phyloP scores from a whole-genome alignment of 2,329 filamentous ascomycete genomes.

The Diplodia scrobiculata region DNA sequence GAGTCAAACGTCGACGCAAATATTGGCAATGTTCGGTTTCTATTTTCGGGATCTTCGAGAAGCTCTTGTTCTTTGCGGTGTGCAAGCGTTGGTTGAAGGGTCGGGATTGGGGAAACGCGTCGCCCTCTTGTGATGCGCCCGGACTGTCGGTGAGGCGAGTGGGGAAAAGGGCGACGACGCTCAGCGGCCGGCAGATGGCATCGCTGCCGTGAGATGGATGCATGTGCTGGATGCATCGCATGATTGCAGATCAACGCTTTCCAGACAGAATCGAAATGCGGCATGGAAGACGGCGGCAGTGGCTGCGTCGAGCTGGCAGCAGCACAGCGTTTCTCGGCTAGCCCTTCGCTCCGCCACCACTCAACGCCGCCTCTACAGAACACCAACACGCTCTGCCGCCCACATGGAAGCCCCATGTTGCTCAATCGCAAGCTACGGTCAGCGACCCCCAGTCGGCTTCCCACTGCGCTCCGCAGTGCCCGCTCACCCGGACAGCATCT shows the following conservation, averaged over 20 bases:
- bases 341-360: background rate
- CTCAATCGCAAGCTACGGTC: background rate
- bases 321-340: background rate
- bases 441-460: background rate
- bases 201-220: background rate
- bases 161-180: too few species aligned
- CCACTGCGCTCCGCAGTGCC: background rate
- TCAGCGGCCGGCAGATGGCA: background rate
- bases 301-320: background rate
- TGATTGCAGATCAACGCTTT: background rate
- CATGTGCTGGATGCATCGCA: background rate
- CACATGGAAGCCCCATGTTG: background rate
- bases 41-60: background rate
- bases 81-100: background rate
- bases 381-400: background rate
- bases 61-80: background rate
- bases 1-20: slow-evolving; percentile 25
- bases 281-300: background rate
- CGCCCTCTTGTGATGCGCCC: slow-evolving; percentile 8
- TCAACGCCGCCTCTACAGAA: background rate
- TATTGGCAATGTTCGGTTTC: slow-evolving; percentile 27
- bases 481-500: background rate
- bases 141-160: background rate
- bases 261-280: background rate
- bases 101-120: background rate